Conservation (phyloP, 768 basidiomycete species). For the Termitomyces sp. region DNA sequence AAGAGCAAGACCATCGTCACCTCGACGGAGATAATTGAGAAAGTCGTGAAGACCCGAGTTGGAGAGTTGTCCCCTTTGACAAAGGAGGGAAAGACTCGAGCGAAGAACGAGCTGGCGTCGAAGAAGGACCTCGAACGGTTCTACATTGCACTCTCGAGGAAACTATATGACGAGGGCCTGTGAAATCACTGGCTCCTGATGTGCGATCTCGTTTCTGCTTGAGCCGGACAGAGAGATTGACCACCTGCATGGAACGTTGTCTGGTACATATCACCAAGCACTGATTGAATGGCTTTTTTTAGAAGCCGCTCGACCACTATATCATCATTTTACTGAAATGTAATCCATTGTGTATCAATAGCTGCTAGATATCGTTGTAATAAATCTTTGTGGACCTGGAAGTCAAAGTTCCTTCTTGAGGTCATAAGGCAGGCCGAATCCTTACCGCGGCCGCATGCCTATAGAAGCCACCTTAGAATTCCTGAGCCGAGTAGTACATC, state of each 20-base stretch:
- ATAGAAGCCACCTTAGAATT: background rate
- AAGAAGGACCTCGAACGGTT: slow-evolving; percentile 84
- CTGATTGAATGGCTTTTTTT: background rate
- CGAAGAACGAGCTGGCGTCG: slow-evolving; percentile 48
- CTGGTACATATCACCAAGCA: background rate
- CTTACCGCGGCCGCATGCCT: background rate
- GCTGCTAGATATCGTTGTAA: background rate
- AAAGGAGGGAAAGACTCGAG: slow-evolving; percentile 20
- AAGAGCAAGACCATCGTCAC: slow-evolving; percentile 6
- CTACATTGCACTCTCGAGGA: slow-evolving; percentile 83
- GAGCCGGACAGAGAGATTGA: background rate
- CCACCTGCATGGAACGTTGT: too few species aligned
- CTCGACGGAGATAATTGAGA: slow-evolving; percentile 1
- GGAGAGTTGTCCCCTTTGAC: slow-evolving; percentile 13
- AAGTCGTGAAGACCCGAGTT: slow-evolving; percentile 13
- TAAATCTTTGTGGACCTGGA: background rate
- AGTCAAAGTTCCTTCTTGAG: background rate
- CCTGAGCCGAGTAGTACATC: background rate
- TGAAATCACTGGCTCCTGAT: slow-evolving; percentile 27
- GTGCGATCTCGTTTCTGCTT: background rate
- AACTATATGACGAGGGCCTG: slow-evolving; percentile 89
- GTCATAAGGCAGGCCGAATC: too few species aligned
- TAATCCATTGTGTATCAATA: slow-evolving; percentile 12
- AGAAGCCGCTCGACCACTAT: background rate
- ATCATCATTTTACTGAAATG: background rate